A percentile compares a stretch with the other conserved stretches of the same genome.
phyloP scores from a whole-genome alignment of 805 yeast genomes.

The Tetrapisispora arboricola region DNA sequence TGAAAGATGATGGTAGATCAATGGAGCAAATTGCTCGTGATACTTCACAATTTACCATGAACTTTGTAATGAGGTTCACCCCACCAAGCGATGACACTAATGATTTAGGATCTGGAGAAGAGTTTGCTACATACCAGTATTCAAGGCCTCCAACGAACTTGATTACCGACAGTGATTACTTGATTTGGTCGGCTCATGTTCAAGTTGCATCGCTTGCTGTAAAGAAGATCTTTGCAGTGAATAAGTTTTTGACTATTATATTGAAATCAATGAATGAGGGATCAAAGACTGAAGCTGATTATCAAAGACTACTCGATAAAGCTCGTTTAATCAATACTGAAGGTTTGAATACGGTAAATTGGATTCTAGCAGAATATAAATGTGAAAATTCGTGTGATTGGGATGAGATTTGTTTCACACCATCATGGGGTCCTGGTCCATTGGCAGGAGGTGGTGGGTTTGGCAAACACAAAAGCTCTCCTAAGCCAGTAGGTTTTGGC shows the following conservation, averaged over 20 bases:
- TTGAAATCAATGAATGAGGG: constrained; percentile 16
- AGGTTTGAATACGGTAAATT: constrained; percentile 28
- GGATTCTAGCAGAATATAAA: constrained; percentile 33
- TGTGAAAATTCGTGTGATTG: constrained; percentile 35
- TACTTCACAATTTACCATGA: constrained; percentile 33
- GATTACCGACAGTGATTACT: constrained; percentile 32
- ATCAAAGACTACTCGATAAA: constrained; percentile 7
- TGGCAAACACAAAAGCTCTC: constrained; percentile 1
- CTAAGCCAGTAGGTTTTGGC: constrained; percentile 7
- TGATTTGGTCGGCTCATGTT: constrained; percentile 41
- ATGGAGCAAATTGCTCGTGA: constrained; percentile 21
- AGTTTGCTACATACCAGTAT: constrained; percentile 37
- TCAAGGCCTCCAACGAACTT: constrained; percentile 35
- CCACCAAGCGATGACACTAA: constrained; percentile 5
- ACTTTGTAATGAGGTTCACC: constrained; percentile 37
- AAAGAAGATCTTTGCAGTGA: constrained; percentile 29
- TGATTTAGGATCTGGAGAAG: constrained; percentile 21
- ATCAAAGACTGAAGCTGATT: not conserved
- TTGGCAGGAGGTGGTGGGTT: constrained; percentile 31
- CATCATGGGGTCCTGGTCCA: constrained; percentile 54
- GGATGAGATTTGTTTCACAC: constrained; percentile 46
- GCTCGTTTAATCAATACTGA: constrained; percentile 6
- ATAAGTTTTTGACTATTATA: constrained; percentile 21
- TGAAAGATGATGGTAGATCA: constrained; percentile 12
- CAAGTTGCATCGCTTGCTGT: constrained; percentile 33